Conservation (phyloP, 192 early-diverging fungal genomes). For the Lobosporangium transversale region DNA sequence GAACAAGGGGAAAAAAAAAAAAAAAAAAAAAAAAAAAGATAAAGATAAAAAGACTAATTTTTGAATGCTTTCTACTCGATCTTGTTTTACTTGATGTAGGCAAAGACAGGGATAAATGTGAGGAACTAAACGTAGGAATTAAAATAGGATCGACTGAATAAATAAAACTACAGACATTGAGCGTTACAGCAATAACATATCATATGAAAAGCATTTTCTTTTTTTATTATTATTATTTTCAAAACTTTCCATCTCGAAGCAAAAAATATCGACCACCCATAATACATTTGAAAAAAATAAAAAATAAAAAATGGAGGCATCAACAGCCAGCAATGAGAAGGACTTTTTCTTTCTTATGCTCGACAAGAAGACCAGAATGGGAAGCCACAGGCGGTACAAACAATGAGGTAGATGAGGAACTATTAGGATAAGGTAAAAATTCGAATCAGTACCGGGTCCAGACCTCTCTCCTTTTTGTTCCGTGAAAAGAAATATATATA, state of each 20-base stretch:
- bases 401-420: constrained; percentile 80
- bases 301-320: neutral
- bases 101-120: constrained; percentile 27
- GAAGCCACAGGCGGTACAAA: constrained; percentile 83
- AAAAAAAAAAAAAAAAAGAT: neutral
- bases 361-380: constrained; percentile 58
- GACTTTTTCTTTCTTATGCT: constrained; percentile 4
- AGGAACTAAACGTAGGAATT: neutral
- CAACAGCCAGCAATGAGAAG: neutral
- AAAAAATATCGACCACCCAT: too few species aligned
- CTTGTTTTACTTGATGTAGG: too few species aligned
- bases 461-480: neutral
- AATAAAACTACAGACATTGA: too few species aligned
- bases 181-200: too few species aligned
- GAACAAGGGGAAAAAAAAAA: too few species aligned
- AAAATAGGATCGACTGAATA: neutral
- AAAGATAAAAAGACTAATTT: neutral
- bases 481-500: neutral
- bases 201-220: too few species aligned
- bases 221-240: too few species aligned
- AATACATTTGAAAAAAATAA: too few species aligned
- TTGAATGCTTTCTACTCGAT: neutral
- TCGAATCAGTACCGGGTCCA: too few species aligned
- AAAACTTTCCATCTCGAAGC: too few species aligned
- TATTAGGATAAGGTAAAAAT: constrained; percentile 31